Conservation (phyloP, 345 rosid species). For the Eucalyptus tenuipes region DNA sequence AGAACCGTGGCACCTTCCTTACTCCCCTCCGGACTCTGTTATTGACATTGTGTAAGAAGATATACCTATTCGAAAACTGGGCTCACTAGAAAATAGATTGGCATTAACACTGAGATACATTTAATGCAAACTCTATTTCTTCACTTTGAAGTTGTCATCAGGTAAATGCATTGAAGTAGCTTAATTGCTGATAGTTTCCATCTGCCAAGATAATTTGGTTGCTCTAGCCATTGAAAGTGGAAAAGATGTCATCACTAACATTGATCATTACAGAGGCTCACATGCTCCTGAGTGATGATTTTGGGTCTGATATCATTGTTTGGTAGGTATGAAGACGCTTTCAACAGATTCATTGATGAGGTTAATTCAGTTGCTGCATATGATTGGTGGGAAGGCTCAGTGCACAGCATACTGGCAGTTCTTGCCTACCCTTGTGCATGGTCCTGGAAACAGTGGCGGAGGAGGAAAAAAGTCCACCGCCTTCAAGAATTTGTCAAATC, state of each 20-base stretch:
- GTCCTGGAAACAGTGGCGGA: conserved; percentile 99
- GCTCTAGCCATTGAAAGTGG: not conserved
- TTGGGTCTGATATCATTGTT: not conserved
- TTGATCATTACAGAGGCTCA: not conserved
- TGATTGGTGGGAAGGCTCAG: conserved; percentile 99
- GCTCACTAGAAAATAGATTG: not conserved
- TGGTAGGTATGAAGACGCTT: conserved; percentile 93
- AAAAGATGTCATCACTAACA: not conserved
- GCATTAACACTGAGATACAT: not conserved
- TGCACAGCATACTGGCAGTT: conserved; percentile 81
- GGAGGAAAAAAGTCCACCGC: conserved; percentile 75
- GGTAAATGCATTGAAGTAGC: not conserved
- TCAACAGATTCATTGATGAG: conserved; percentile 91
- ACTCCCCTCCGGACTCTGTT: conserved; percentile 82
- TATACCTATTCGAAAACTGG: not conserved
- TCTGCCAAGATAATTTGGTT: not conserved
- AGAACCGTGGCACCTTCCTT: conserved; percentile 99
- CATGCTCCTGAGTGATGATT: not conserved
- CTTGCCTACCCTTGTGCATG: conserved; percentile 96
- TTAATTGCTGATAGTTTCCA: not conserved
- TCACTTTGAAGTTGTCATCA: not conserved
- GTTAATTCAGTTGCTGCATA: conserved; percentile 95
- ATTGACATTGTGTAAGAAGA: conserved; percentile 84
- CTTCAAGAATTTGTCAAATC: conserved; percentile 97
- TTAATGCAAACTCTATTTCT: not conserved